Conservation (phyloP, 1,139 yeast genomes). For the Kazachstania sp. region DNA sequence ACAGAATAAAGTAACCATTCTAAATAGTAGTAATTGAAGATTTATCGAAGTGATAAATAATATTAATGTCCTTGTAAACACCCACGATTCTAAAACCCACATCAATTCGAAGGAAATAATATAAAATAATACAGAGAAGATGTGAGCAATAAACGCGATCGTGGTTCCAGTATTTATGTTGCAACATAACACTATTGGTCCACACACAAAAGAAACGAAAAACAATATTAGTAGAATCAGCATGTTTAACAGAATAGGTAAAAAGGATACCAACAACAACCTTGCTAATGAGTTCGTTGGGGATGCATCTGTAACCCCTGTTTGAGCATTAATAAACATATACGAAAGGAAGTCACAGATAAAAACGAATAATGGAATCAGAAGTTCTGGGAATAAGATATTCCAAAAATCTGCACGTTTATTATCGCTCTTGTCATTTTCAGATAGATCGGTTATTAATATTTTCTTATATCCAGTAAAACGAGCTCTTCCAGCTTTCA, state of each 20-base stretch:
- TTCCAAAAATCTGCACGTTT: conserved; percentile 42
- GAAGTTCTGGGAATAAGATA: conserved; percentile 44
- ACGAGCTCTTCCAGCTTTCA: conserved; percentile 46
- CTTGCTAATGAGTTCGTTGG: conserved; percentile 49
- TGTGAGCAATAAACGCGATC: conserved; percentile 47
- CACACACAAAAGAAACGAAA: conserved; percentile 40
- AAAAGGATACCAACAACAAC: conserved; percentile 40
- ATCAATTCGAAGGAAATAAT: conserved; percentile 50
- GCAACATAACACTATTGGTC: conserved; percentile 38
- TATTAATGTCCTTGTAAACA: conserved; percentile 46
- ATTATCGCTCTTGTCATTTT: conserved; percentile 25
- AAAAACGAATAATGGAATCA: conserved; percentile 41
- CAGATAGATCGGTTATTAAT: conserved; percentile 32
- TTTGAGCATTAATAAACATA: conserved; percentile 62
- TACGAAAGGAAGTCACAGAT: conserved; percentile 48
- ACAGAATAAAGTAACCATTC: conserved; percentile 38
- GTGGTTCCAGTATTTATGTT: conserved; percentile 34
- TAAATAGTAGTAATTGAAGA: conserved; percentile 47
- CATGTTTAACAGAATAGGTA: conserved; percentile 48
- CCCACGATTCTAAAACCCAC: conserved; percentile 58
- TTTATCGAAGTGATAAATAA: conserved; percentile 50
- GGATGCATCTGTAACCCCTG: conserved; percentile 43
- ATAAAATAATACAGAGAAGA: conserved; percentile 44
- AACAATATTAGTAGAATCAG: conserved; percentile 38
- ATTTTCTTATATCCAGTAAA: conserved; percentile 59